Base-by-base conservation (phyloP, 2,329 filamentous ascomycete genomes). In the Nectriaceae sp. region DNA sequence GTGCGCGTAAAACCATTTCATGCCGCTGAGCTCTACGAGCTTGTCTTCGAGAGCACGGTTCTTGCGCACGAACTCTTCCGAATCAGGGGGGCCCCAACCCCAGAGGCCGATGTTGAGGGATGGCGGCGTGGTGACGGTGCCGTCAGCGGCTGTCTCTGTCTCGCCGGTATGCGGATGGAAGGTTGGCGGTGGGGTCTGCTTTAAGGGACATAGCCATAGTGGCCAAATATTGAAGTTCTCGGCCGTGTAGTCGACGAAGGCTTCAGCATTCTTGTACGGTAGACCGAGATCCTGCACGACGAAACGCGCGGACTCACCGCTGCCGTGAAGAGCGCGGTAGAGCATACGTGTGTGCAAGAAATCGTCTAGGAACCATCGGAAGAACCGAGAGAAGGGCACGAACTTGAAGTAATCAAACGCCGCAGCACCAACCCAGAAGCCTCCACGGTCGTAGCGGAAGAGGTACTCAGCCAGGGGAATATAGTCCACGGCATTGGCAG, bases 1-100 rank as follows among this genome's bases (percentile, higher is more conserved):
- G 62, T 93, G 88, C 3, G 90, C 89, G 68, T 96, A 95, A 11
- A 95, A 74, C 87, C 89, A 94, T 73, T 95, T 95, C 74, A 88
- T 82, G 3, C 90, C 90, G 40, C 85, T 84, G 1, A 94, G 78
- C 55, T 83, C 76, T 40, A 75, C 74, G 4, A 92, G 79, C 63
- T 87, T 87, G 18, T 74, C 70, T 71, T 95, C 90, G 18, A 95
- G 76, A 37, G 76, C 77, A 24, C 86, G 80, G 69, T 95, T 95
- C 57, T 82, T 81, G 33, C 70, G 65, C 2, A 92, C 75, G 61
- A 92, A 92, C n/a, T 76, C 75, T 1, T 70, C 67, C 29, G 71
- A 70, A 41, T 79, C 65, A 2, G 73, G 65, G 2, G 86, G 83
- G 6, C 87, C 89, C 67, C 85, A 88, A 10, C 89, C 90, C 90